Percentiles rank a stretch among this genome's conserved stretches.
These are phyloP conservation scores for Diatrype stigma DNA, from an alignment of 2,329 filamentous ascomycete species.

Conservation along the genomic window DNA sequence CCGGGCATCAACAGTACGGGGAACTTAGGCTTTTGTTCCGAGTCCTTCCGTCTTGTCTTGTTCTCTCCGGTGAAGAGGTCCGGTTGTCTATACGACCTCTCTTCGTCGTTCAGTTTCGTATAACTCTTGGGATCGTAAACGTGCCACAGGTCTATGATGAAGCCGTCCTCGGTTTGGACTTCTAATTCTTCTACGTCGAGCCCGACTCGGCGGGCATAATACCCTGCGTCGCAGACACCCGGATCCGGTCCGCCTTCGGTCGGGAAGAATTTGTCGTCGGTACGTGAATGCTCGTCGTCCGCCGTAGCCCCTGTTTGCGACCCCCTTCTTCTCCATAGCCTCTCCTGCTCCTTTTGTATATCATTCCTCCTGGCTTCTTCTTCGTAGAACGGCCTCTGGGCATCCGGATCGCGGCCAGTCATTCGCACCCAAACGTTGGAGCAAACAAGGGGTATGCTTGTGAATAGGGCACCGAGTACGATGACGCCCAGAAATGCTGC, in stretches of 20 bases:
- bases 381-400: constrained; percentile 62
- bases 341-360: constrained; percentile 52
- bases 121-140: constrained; percentile 80
- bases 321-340: constrained; percentile 55
- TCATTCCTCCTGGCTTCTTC: constrained; percentile 63
- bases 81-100: constrained; percentile 54
- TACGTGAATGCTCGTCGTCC: constrained; percentile 36
- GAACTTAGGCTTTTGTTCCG: constrained; percentile 57
- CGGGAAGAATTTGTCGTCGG: constrained; percentile 59
- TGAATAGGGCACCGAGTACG: constrained; percentile 68
- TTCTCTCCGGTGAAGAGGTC: constrained; percentile 52
- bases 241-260: constrained; percentile 78
- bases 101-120: constrained; percentile 41
- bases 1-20: constrained; percentile 86
- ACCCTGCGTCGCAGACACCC: constrained; percentile 71
- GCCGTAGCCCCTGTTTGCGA: constrained; percentile 33
- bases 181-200: constrained; percentile 78
- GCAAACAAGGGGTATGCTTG: constrained; percentile 53
- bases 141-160: constrained; percentile 85
- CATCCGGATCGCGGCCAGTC: constrained; percentile 57
- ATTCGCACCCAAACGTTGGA: constrained; percentile 47
- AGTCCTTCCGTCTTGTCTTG: constrained; percentile 32
- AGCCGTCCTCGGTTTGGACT: constrained; percentile 91
- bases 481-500: constrained; percentile 73
- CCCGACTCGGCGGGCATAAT: constrained; percentile 84